Percentiles rank a stretch among this genome's conserved stretches.
Conservation (phyloP, 176 grass and related monocot genomes). For the Paspalum vaginatum region DNA sequence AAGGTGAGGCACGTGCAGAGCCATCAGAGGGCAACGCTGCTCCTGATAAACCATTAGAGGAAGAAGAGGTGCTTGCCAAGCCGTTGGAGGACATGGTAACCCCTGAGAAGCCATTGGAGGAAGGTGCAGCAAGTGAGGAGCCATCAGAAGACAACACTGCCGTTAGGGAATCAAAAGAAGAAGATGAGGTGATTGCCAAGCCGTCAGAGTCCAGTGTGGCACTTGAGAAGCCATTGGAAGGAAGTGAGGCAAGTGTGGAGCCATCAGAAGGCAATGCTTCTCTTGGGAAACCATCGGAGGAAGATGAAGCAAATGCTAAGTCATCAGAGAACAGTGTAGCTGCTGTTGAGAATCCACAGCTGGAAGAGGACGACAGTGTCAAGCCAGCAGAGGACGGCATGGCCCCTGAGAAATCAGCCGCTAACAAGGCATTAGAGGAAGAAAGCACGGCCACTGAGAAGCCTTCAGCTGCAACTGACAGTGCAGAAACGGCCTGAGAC, state of each 20-base stretch:
- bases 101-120: slow-evolving; percentile 34
- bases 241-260: slow-evolving; percentile 10
- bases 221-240: slow-evolving; percentile 36
- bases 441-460: slow-evolving; percentile 5
- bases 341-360: slow-evolving; percentile 17
- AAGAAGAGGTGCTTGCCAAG: not conserved
- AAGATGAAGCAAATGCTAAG: not conserved
- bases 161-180: slow-evolving; percentile 19
- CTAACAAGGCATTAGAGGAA: slow-evolving; percentile 29
- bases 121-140: slow-evolving; percentile 9
- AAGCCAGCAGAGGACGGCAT: slow-evolving; percentile 35
- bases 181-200: slow-evolving; percentile 7
- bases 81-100: slow-evolving; percentile 3
- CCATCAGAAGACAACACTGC: slow-evolving; percentile 34
- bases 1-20: slow-evolving; percentile 4
- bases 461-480: slow-evolving; percentile 21
- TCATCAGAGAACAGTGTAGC: not conserved
- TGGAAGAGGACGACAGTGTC: slow-evolving; percentile 16
- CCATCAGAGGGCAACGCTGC: not conserved
- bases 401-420: slow-evolving; percentile 14
- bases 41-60: not conserved
- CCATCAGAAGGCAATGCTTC: not conserved
- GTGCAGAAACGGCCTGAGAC: slow-evolving; percentile 24
- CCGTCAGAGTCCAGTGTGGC: not conserved
- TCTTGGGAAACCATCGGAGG: slow-evolving; percentile 4